A percentile compares a stretch with the other conserved stretches of the same genome.
Conservation (phyloP, 2,329 filamentous ascomycete species). For the Xylaria digitata region DNA sequence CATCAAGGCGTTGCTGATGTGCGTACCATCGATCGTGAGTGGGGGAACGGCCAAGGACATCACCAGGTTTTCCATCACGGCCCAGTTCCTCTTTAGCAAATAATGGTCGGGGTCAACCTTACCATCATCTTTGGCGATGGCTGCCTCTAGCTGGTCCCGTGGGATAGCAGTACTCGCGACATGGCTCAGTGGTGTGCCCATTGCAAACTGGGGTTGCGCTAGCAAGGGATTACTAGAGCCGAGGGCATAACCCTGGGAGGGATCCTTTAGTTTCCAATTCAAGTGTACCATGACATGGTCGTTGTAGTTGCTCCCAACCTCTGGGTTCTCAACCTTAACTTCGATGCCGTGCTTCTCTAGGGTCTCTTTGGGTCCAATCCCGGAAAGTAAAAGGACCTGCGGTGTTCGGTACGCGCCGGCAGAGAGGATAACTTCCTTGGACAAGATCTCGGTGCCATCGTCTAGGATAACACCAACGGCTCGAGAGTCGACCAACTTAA, state of each 20-base stretch:
- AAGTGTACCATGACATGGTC: conserved; percentile 41
- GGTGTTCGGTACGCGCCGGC: conserved; percentile 40
- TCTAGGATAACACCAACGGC: conserved; percentile 35
- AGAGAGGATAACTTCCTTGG: conserved; percentile 35
- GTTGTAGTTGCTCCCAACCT: conserved; percentile 40
- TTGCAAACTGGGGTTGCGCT: conserved; percentile 37
- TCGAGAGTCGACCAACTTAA: conserved; percentile 30
- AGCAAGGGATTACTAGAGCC: conserved; percentile 43
- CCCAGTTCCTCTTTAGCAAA: conserved; percentile 39
- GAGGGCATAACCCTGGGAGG: conserved; percentile 41
- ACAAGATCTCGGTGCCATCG: conserved; percentile 31
- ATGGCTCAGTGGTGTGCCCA: conserved; percentile 36
- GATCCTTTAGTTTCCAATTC: conserved; percentile 45
- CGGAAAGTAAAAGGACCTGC: conserved; percentile 42
- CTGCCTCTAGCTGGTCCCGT: conserved; percentile 30
- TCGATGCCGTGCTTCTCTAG: conserved; percentile 37
- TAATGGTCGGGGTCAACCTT: conserved; percentile 34
- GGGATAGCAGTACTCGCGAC: conserved; percentile 38
- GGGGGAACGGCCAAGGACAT: conserved; percentile 38
- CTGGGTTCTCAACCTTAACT: conserved; percentile 33
- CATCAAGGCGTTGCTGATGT: conserved; percentile 38
- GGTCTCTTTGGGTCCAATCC: conserved; percentile 35
- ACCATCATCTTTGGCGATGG: conserved; percentile 45
- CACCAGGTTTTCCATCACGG: conserved; percentile 44
- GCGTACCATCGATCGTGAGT: conserved; percentile 33